Percentiles rank a stretch among this genome's conserved stretches.
Conservation (phyloP, 148 eudicot species). For the Rhododendron kiyosumense region DNA sequence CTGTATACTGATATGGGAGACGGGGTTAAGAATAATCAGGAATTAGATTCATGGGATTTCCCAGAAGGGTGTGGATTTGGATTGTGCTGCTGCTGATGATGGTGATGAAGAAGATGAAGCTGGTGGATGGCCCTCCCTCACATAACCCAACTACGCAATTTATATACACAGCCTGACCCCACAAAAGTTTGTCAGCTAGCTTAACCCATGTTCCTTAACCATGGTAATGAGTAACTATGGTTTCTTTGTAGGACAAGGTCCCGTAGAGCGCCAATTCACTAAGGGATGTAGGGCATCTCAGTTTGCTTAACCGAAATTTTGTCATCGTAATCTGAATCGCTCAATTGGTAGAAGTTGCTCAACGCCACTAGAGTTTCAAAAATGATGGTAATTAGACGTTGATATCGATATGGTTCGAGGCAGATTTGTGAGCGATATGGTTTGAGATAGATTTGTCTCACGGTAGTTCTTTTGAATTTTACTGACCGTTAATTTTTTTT, state of each 20-base stretch:
- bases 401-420: neutral
- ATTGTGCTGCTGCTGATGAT: neutral
- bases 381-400: neutral
- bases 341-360: no score
- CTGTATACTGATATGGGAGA: neutral
- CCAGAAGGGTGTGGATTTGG: neutral
- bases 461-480: no score
- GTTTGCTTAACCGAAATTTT: no score
- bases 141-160: neutral
- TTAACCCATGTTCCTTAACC: neutral
- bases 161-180: constrained; percentile 3
- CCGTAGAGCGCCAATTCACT: neutral
- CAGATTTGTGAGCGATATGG: no score
- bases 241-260: neutral
- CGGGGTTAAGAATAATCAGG: neutral
- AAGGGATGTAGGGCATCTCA: no score
- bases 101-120: neutral
- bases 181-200: neutral
- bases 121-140: neutral
- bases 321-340: no score
- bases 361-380: neutral
- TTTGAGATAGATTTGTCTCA: neutral
- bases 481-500: neutral
- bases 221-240: neutral
- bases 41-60: neutral